A percentile compares a stretch with the other conserved stretches of the same genome.
Conservation (phyloP, 129 eudicot genomes). For the Artemisia annua region DNA sequence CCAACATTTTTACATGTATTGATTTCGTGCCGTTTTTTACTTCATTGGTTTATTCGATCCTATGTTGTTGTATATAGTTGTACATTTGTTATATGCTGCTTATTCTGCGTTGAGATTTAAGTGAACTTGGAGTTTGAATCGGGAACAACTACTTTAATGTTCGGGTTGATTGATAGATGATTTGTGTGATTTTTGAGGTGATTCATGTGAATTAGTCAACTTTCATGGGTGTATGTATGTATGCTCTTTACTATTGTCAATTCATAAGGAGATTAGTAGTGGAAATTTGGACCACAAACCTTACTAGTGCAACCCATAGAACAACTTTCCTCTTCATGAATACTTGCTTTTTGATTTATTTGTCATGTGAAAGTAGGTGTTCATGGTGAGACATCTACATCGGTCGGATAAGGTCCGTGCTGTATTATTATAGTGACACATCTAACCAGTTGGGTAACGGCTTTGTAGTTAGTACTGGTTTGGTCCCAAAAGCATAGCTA, state of each 20-base stretch:
- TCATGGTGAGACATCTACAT: neutral
- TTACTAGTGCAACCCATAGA: neutral
- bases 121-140: conserved; percentile 2
- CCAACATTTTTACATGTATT: conserved; percentile 56
- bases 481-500: too few species aligned
- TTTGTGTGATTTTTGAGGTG: conserved; percentile 26
- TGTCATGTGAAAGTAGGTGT: neutral
- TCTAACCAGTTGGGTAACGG: too few species aligned
- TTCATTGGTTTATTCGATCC: neutral
- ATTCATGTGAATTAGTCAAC: conserved; percentile 32
- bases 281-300: conserved; percentile 16
- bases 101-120: neutral
- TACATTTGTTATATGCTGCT: too few species aligned
- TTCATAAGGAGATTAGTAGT: neutral
- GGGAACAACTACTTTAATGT: conserved; percentile 21
- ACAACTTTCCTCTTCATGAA: conserved; percentile 2
- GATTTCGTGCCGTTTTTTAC: conserved; percentile 12
- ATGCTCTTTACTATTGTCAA: neutral
- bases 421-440: too few species aligned
- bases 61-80: neutral
- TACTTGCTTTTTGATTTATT: neutral
- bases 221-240: conserved; percentile 21
- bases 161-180: conserved; percentile 13
- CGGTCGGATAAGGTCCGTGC: neutral
- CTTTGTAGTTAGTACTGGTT: too few species aligned